Base-by-base conservation (phyloP, 345 rosid species). In the Hevea brasiliensis region DNA sequence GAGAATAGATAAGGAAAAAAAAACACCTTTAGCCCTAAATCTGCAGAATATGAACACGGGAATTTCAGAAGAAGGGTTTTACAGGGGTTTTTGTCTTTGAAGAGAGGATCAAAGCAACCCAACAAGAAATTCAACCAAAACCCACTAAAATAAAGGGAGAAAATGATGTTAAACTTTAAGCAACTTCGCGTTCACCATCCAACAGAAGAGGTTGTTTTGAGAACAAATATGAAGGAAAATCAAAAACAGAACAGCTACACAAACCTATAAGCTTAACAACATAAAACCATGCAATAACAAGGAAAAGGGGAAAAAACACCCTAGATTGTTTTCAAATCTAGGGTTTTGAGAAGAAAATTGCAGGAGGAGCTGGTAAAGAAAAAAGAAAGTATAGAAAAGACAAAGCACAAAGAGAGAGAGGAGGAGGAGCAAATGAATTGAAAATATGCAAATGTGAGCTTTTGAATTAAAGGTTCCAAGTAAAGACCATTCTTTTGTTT, bases 341-440 rank as follows among this genome's bases (percentile, higher is more conserved):
- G 75, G 74, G 77, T 50, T 73, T 78, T 68, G 77, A 69, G 26
- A 14, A 66, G 71, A 65, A 69, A 74, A 54, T 68, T 67, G 70
- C 42, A 69, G 55, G 66, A 41, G 57, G 29, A 48, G 74, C 37
- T 70, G 78, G 67, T 50, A 64, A 27, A 55, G 74, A 50, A n/a
- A n/a, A 63, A 66, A 53, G 70, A 40, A 57, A 13, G 71, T 64
- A 73, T 41, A 8, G 73, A 68, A 73, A 73, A 68, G 81, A 78
- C 74, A 78, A 72, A 27, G 62, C n/a, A 32, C 24, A 1, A 40
- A n/a, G 23, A 44, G 26, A 60, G 70, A 47, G 61, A 26, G 48
- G 4, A 55, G 50, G 79, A n/a, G 59, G n/a, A n/a, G n/a, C n/a
- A n/a, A 66, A n/a, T 26, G 57, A 57, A 58, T 14, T 23, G 68